Evolutionary conservation across 371 early-diverging fungal genomes (phyloP), one percentile per base, ranked within the genome.

Genomic region (Actinomortierella wolfii): DNA sequence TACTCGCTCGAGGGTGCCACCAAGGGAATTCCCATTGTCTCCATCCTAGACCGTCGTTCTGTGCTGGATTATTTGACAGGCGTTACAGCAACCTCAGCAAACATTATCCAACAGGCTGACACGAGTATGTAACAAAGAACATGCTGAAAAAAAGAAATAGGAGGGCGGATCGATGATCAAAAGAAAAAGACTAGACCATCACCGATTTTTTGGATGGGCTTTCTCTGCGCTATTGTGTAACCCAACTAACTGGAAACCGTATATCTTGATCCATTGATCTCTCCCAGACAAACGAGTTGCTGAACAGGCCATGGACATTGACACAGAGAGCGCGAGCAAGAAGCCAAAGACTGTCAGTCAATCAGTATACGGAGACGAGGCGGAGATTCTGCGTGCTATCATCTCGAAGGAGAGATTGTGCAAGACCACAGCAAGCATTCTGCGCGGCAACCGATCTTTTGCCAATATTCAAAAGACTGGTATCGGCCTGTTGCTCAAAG

Each of bases 51-150:
- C 70, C 79, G 88, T 51, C 79, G 79, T 56, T 82, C 84, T 47
- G 81, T 93, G 34, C 62, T 89, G 21, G 92, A 91, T 64, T 92
- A 90, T 54, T 68, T 94, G 51, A 89, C 87, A 0, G 91, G 92
- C 17, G 87, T 86, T 54, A 78, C 82, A 0, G 79, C 81, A 14
- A 79, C 79, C 21, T 70, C 78, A 11, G 76, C 81, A n/a, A 83
- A 81, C 56, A 75, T 82, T 41, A 63, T 61, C 44, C 70, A 57
- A 14, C 41, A 58, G 2, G 55, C 71, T 59, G 79, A 67, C 49
- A 51, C 55, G 24, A 61, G 73, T 68, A 70, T 18, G 59, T 54
- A 14, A 14, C 18, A 15, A n/a, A 29, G 28, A 11, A 28, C 14
- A 25, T 18, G 2, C 26, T 39, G 34, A 17, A 51, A 2, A 29